Percentiles rank a stretch among this genome's conserved stretches.
These are phyloP conservation scores for Globisporangium apiculatum DNA, from an alignment of 352 stramenopile species.

Conservation along the genomic window DNA sequence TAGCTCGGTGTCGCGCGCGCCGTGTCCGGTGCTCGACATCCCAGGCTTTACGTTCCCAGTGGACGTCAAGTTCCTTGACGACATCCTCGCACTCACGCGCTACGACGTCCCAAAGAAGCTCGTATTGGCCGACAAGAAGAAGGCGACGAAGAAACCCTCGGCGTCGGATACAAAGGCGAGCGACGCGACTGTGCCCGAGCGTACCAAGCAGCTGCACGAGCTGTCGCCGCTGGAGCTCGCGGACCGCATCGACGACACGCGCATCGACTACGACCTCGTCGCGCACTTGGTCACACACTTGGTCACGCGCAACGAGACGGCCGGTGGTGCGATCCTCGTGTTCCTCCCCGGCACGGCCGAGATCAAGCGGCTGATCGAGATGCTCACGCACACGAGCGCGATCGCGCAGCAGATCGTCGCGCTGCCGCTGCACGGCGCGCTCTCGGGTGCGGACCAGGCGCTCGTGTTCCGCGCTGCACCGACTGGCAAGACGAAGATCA, in stretches of 20 bases:
- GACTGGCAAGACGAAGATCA: constrained; percentile 71
- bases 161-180: constrained; percentile 11
- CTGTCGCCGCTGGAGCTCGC: constrained; percentile 46
- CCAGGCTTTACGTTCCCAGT: constrained; percentile 83
- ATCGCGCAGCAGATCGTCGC: constrained; percentile 43
- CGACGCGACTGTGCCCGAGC: constrained; percentile 12
- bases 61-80: constrained; percentile 69
- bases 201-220: constrained; percentile 17
- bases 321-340: constrained; percentile 63
- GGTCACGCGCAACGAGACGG: constrained; percentile 17
- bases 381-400: constrained; percentile 32
- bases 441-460: constrained; percentile 65
- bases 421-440: constrained; percentile 66
- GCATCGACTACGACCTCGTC: constrained; percentile 93
- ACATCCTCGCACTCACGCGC: constrained; percentile 48
- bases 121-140: constrained; percentile 45
- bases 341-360: constrained; percentile 79
- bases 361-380: constrained; percentile 76
- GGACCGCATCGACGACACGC: constrained; percentile 78
- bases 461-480: constrained; percentile 65
- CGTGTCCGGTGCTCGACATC: constrained; percentile 77
- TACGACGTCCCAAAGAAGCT: constrained; percentile 64
- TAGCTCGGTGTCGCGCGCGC: constrained; percentile 12
- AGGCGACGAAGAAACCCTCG: constrained; percentile 4
- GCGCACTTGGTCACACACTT: constrained; percentile 81